Evolutionary conservation across 192 early-diverging fungal genomes (phyloP), one percentile per base, ranked within the genome.

Genomic region (Dimargaris cristalligena): DNA sequence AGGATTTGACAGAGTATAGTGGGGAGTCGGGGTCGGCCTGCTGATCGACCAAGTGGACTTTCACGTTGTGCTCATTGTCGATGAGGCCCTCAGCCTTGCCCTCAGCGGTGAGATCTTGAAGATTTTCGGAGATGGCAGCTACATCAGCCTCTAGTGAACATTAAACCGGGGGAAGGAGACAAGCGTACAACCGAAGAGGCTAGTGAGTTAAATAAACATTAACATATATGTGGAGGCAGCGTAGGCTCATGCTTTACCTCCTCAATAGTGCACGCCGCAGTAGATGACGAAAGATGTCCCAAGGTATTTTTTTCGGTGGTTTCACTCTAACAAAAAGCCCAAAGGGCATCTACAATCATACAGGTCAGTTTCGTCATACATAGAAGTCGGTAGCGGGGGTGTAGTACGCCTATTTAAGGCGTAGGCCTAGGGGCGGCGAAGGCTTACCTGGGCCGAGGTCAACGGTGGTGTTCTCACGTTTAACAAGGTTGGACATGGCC

Each of bases 1-100:
- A 89, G 31, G 81, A 81, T 61, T 86, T 85, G 35, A 74, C 83
- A 51, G 87, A 86, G 68, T 84, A 90, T 47, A 94, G 74, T 11
- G 85, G 81, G 52, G 76, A 83, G 61, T 82, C 75, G 14, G 75
- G 80, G 60, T 89, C 86, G 18, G 81, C 86, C 47, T 84, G 77
- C 14, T 75, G 57, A 46, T 85, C 77, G 1, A 75, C 69, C 63
- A 85, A 67, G 45, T 75, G 74, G 31, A 88, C 74, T 38, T 79
- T 71, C 16, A 88, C 78, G 48, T 82, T 78, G 48, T 63, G 60
- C 45, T 70, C 61, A 8, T 60, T 51, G 23, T 63, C 65, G 14
- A 30, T 44, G 25, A 34, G 28, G 23, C 33, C 49, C 0, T 57
- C 41, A 25, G 52, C 44, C 8, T 48, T 33, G 57, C 6, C 58